Base-by-base conservation (phyloP, 1,139 yeast species). In the Pichia sp. region DNA sequence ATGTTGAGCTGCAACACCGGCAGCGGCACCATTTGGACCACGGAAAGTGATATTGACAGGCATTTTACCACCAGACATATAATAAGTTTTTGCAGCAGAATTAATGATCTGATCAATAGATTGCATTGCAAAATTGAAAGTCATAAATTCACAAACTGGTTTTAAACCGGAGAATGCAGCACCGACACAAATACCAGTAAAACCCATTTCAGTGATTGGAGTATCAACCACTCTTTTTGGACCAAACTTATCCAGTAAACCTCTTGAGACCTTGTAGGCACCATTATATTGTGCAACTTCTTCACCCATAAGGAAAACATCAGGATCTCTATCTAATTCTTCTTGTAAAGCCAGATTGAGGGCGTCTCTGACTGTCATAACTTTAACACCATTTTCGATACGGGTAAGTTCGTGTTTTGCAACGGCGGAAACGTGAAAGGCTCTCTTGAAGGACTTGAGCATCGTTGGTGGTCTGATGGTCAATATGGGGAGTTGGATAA, bases 1-100 rank as follows among this genome's bases (percentile, higher is more conserved):
- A 76, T 93, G 99, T 74, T 93, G 99, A 55, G 99, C 99, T 64
- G 83, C 99, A 64, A 93, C 99, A 80, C 99, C 98, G 48, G 97
- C 97, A 63, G 99, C 97, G 49, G 99, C 96, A 73, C 99, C 99
- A 73, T 95, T 95, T 58, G 99, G 98, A 67, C 99, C 99, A 75
- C 99, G 86, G 80, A 95, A 95, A 50, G 96, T 91, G 67, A 93
- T 88, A 73, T 88, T 91, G 78, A 97, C 91, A 58, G 91, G 91
- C 74, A 91, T 97, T 60, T 84, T 87, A 77, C 99, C 99, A 71
- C 99, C 99, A 58, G 97, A 87, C 99, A 93, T 93, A 77, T 93
- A 93, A 73, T 84, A 88, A 48, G 99, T 93, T 80, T 93, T 95
- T 57, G 98, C 99, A 56, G 97, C 99, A 54, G 98, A 91, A 80